A percentile compares a stretch with the other conserved stretches of the same genome.
phyloP scores from a whole-genome alignment of 345 rosid genomes.

The Eutrema yunnanense region DNA sequence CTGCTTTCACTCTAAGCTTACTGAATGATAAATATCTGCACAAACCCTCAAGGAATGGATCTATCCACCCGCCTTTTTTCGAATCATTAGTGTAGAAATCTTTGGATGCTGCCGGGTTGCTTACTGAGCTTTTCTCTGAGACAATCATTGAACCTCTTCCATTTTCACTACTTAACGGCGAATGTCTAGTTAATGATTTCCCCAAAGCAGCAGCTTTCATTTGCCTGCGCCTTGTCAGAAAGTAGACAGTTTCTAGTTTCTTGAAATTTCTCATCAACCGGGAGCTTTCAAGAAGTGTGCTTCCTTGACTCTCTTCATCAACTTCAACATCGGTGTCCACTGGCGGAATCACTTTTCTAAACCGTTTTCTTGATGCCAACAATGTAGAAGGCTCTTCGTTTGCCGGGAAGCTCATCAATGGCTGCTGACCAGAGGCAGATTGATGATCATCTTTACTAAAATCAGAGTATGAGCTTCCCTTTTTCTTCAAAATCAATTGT shows the following conservation, averaged over 20 bases:
- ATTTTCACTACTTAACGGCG: slow-evolving; percentile 56
- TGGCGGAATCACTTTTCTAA: slow-evolving; percentile 40
- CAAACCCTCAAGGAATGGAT: slow-evolving; percentile 90
- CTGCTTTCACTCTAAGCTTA: slow-evolving; percentile 77
- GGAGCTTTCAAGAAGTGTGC: slow-evolving; percentile 53
- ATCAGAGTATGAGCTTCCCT: slow-evolving; percentile 36
- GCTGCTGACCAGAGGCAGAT: slow-evolving; percentile 39
- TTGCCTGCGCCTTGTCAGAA: slow-evolving; percentile 65
- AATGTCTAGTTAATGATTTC: slow-evolving; percentile 41
- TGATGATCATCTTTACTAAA: slow-evolving; percentile 38
- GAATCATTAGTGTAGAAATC: slow-evolving; percentile 33
- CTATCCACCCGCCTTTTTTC: slow-evolving; percentile 73
- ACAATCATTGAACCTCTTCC: slow-evolving; percentile 64
- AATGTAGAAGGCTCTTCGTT: slow-evolving; percentile 44
- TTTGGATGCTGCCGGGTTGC: slow-evolving; percentile 36
- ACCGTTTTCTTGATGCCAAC: slow-evolving; percentile 65
- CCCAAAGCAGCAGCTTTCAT: slow-evolving; percentile 40
- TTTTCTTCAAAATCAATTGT: slow-evolving; percentile 50
- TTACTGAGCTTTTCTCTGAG: slow-evolving; percentile 77
- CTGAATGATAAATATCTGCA: slow-evolving; percentile 87
- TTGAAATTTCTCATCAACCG: slow-evolving; percentile 83
- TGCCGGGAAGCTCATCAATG: slow-evolving; percentile 31
- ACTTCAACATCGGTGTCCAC: slow-evolving; percentile 36
- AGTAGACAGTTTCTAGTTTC: slow-evolving; percentile 85
- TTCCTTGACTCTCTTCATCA: slow-evolving; percentile 43